phyloP scores from a whole-genome alignment of 2,329 filamentous ascomycete species.

The Dryadomyces quercus-mongolicae region DNA sequence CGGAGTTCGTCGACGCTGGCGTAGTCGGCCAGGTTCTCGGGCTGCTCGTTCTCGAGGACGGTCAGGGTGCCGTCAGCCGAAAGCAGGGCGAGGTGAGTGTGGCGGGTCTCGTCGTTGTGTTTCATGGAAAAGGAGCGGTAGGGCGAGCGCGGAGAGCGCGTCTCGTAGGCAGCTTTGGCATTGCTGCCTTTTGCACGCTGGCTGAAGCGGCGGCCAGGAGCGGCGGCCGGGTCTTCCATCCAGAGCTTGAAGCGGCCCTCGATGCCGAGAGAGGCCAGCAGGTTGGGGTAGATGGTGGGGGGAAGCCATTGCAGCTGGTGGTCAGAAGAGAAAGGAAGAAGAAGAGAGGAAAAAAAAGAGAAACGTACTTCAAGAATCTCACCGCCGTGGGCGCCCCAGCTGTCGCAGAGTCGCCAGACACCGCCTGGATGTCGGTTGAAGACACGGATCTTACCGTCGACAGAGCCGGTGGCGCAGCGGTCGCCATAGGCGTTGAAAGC shows the following conservation, averaged over 20 bases:
- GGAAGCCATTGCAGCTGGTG: conserved; percentile 85
- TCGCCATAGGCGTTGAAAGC: conserved; percentile 90
- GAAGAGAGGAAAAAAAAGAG: not conserved
- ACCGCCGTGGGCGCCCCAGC: conserved; percentile 80
- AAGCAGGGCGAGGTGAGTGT: conserved; percentile 77
- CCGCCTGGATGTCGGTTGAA: conserved; percentile 75
- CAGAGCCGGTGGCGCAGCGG: conserved; percentile 79
- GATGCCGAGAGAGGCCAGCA: conserved; percentile 77
- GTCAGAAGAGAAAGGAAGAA: not conserved
- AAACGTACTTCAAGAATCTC: conserved; percentile 71
- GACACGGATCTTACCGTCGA: conserved; percentile 85
- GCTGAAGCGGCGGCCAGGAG: conserved; percentile 72
- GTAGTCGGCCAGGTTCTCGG: conserved; percentile 71
- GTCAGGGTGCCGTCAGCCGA: conserved; percentile 64
- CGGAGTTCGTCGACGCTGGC: conserved; percentile 62
- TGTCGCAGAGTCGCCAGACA: conserved; percentile 71
- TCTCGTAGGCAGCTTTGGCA: conserved; percentile 41
- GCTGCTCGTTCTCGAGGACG: conserved; percentile 75
- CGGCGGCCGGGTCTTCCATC: conserved; percentile 77
- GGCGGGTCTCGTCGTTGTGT: conserved; percentile 62
- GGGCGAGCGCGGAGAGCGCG: conserved; percentile 46
- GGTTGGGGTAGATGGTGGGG: conserved; percentile 72
- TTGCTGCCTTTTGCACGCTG: conserved; percentile 32
- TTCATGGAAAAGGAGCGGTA: conserved; percentile 81
- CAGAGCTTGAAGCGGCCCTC: conserved; percentile 87